Percentiles rank a stretch among this genome's conserved stretches.
Evolutionary conservation across 371 early-diverging fungal species (phyloP).

Genomic region (Parasitella parasitica): DNA sequence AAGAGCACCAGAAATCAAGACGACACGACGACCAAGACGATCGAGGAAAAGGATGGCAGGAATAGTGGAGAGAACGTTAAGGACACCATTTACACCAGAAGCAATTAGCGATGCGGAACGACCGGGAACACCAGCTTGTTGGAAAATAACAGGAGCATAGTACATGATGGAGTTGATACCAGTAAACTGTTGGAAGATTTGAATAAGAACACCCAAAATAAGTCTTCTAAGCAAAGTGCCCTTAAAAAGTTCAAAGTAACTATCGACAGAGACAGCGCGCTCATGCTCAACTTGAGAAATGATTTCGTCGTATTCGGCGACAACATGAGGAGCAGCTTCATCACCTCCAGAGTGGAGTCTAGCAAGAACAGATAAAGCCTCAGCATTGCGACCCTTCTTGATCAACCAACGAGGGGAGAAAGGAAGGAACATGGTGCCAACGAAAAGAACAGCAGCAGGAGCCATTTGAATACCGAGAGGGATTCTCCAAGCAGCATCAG

Average conservation of each 20-base stretch:
- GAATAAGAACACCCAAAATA: slow-evolving; percentile 72
- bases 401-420: slow-evolving; percentile 64
- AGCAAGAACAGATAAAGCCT: slow-evolving; percentile 75
- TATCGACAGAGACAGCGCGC: slow-evolving; percentile 60
- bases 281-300: slow-evolving; percentile 69
- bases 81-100: slow-evolving; percentile 72
- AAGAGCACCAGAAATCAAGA: slow-evolving; percentile 44
- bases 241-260: slow-evolving; percentile 72
- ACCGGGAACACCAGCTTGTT: slow-evolving; percentile 60
- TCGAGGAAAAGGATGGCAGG: slow-evolving; percentile 69
- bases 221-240: slow-evolving; percentile 62
- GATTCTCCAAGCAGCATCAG: slow-evolving; percentile 43
- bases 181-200: slow-evolving; percentile 63
- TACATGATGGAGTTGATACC: slow-evolving; percentile 56
- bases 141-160: slow-evolving; percentile 71
- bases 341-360: slow-evolving; percentile 67
- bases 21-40: slow-evolving; percentile 47
- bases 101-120: slow-evolving; percentile 61
- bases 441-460: slow-evolving; percentile 46
- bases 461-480: slow-evolving; percentile 54
- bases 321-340: slow-evolving; percentile 54
- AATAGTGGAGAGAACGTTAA: slow-evolving; percentile 71
- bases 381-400: slow-evolving; percentile 64
- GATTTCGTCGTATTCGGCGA: slow-evolving; percentile 79
- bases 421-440: slow-evolving; percentile 56